phyloP scores from a whole-genome alignment of 2,329 filamentous ascomycete species.

The Ophidiomyces ophidiicola region DNA sequence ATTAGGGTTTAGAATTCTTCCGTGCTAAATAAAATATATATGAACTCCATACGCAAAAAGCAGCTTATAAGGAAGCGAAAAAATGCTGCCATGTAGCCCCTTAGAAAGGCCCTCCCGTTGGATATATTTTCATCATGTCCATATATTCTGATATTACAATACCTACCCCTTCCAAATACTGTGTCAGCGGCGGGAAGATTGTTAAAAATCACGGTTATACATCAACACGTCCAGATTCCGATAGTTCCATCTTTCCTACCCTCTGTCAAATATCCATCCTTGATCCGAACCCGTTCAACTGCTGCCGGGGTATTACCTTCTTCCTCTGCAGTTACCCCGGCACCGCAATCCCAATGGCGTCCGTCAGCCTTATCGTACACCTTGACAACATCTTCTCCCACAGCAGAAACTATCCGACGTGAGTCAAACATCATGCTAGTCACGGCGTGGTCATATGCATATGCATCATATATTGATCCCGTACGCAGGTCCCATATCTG shows the following conservation, averaged over 20 bases:
- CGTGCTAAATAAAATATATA: too few relatives aligned
- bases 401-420: conserved; percentile 77
- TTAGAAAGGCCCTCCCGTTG: too few relatives aligned
- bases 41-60: too few relatives aligned
- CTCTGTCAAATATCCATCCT: conserved; percentile 88
- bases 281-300: conserved; percentile 77
- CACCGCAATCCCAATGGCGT: conserved; percentile 90
- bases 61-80: too few relatives aligned
- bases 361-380: conserved; percentile 97
- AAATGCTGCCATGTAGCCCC: too few relatives aligned
- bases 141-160: too few relatives aligned
- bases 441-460: conserved; percentile 82
- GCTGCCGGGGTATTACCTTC: conserved; percentile 53
- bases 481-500: conserved; percentile 98
- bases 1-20: too few relatives aligned
- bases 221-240: conserved; percentile 72
- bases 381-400: conserved; percentile 87
- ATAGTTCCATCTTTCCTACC: conserved; percentile 77
- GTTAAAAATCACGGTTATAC: neutral
- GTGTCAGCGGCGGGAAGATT: too few relatives aligned
- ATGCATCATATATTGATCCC: conserved; percentile 88
- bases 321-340: conserved; percentile 56
- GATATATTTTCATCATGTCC: too few relatives aligned
- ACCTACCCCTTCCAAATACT: neutral
- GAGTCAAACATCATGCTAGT: conserved; percentile 96